These are phyloP conservation scores for Hanseniaspora vineae DNA, from an alignment of 805 yeast genomes.

Conservation along the genomic window DNA sequence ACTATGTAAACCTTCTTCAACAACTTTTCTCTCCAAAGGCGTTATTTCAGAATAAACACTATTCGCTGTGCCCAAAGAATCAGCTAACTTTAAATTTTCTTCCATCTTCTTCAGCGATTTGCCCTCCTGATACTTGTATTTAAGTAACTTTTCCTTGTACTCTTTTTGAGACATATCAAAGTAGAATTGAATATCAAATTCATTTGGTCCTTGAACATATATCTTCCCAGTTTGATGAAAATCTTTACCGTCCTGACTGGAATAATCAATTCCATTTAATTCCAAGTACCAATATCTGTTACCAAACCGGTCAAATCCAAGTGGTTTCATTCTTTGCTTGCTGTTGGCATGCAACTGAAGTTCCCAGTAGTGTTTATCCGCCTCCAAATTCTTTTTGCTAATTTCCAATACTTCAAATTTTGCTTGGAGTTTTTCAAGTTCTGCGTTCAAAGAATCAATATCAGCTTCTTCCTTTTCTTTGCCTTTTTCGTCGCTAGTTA, in stretches of 20 bases:
- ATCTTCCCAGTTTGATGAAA: slow-evolving; percentile 60
- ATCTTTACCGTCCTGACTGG: slow-evolving; percentile 25
- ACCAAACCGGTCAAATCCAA: slow-evolving; percentile 74
- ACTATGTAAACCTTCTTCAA: slow-evolving; percentile 54
- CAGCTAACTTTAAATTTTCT: slow-evolving; percentile 11
- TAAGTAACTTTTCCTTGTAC: slow-evolving; percentile 18
- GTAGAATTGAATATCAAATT: slow-evolving; percentile 29
- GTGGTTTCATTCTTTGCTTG: slow-evolving; percentile 56
- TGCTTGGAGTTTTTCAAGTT: too few relatives aligned
- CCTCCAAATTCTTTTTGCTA: slow-evolving; percentile 5
- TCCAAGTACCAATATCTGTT: slow-evolving; percentile 97
- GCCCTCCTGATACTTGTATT: slow-evolving; percentile 7
- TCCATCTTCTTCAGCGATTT: slow-evolving; percentile 12
- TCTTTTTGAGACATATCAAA: slow-evolving; percentile 21
- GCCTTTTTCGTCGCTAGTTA: slow-evolving; percentile 7
- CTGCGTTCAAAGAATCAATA: neutral
- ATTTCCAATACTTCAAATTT: slow-evolving; percentile 16
- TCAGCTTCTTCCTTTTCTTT: slow-evolving; percentile 12
- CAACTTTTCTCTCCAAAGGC: slow-evolving; percentile 39
- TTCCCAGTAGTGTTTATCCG: slow-evolving; percentile 38
- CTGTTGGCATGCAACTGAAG: slow-evolving; percentile 54
- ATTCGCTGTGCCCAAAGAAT: slow-evolving; percentile 10
- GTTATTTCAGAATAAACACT: slow-evolving; percentile 14
- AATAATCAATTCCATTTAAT: slow-evolving; percentile 59
- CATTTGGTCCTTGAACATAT: slow-evolving; percentile 85